phyloP scores from a whole-genome alignment of 73 alveolate species.

The Paramecium pentaurelia region DNA sequence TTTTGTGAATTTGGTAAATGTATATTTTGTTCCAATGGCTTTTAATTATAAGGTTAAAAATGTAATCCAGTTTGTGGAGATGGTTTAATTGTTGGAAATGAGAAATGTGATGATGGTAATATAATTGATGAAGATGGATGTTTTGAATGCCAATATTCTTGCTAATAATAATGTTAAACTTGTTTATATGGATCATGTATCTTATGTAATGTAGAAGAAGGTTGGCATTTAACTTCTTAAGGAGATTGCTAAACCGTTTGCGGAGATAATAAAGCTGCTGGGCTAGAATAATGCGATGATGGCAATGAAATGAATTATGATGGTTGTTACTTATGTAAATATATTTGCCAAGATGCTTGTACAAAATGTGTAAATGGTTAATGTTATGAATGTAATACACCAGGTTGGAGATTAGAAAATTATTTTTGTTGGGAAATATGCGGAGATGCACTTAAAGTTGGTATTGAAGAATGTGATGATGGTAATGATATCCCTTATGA shows the following conservation, averaged over 20 bases:
- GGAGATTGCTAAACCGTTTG: neutral
- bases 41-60: neutral
- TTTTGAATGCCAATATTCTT: neutral
- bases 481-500: conserved; percentile 2
- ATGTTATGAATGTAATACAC: neutral
- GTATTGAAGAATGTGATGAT: neutral
- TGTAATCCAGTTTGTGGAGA: conserved; percentile 45
- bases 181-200: neutral
- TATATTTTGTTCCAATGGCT: neutral
- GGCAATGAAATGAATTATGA: neutral
- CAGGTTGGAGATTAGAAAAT: neutral
- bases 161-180: neutral
- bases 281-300: conserved; percentile 5
- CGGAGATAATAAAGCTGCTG: neutral
- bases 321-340: neutral
- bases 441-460: conserved; percentile 34
- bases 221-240: neutral
- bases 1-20: neutral
- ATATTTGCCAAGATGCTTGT: neutral
- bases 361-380: neutral
- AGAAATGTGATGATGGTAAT: conserved; percentile 53
- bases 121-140: conserved; percentile 51
- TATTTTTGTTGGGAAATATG: neutral
- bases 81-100: neutral
- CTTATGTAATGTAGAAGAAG: neutral